Evolutionary conservation across 495 filamentous ascomycete species (phyloP), one percentile per base, ranked within the genome.

Genomic region (Aspergillus indologenus): DNA sequence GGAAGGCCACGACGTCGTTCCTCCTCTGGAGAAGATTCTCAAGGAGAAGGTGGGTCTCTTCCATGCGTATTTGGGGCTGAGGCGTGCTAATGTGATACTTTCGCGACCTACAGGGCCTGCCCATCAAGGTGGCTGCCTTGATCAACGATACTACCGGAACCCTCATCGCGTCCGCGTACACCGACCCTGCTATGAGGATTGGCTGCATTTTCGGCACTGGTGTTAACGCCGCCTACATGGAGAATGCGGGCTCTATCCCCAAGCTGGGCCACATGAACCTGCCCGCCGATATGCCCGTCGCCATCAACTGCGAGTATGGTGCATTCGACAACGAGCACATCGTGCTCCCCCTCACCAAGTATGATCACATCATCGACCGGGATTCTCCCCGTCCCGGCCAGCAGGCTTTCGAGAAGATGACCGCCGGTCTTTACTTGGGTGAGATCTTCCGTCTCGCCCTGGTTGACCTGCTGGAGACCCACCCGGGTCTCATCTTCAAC

Each of bases 141-240:
- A 93, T 98, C 74, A 98, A 98, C 68, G 94, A 98, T 74, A 98
- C 94, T 59, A 98, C 93, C 31, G 94, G 94, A 67, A 98, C 94
- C n/a, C 80, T 98, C n/a, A 96, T 98, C 64, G 94, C 94, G 61
- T 98, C 94, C 40, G 84, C 89, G 21, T 98, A 98, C 77, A 98
- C 94, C 44, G 95, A 98, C 71, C 66, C 85, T 34, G 85, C 85
- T 49, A 92, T 96, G 83, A 91, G 85, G 76, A 96, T 98, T 69
- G 94, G 94, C 56, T 96, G 92, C 71, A 98, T 98, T 69, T 98
- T 98, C 74, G 94, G 94, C 63, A 98, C 94, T 15, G 94, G 94
- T 59, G 96, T 95, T 72, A 98, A 98, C 70, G 95, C 94, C 53
- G 94, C 94, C 40, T 98, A 98, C 76, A 95, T 98, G 88, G 94